Base-by-base conservation (phyloP, 2,329 filamentous ascomycete genomes). In the Cytospora chrysosperma region DNA sequence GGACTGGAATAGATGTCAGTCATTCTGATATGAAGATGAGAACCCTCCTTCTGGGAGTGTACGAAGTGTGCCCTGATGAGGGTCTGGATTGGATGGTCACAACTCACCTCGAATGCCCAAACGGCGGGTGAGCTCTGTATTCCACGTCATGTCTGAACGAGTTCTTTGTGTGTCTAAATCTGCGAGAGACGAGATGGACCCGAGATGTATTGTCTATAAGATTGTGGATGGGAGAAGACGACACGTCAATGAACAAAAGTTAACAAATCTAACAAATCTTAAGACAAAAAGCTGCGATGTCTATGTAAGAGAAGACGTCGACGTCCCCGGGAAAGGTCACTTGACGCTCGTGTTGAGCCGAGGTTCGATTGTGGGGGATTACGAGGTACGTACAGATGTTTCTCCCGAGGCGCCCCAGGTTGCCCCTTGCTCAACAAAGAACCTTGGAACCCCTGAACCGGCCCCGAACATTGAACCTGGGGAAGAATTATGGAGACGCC, bases 1-100 rank as follows among this genome's bases (percentile, higher is more conserved):
- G 91, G 68, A 94, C 89, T 91, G 70, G 54, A 59, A 59, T 30
- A 58, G 28, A 43, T 58, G 68, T 75, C 64, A 75, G 72, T 67
- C 53, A 43, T 15, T 6, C 24, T 2, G 24, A 32, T 34, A 19
- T 24, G 10, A 17, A 9, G 24, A n/a, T n/a, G 9, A 30, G 28
- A 30, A n/a, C n/a, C n/a, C 28, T 30, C 28, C 4, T 30, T 30
- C n/a, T 30, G 28, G 17, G 50, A 37, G 5, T 26, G n/a, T 26
- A 12, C 34, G n/a, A 19, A 9, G 27, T 21, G 19, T 21, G 32
- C 21, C 15, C 53, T n/a, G 12, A 27, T 27, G 40, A 9, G 4
- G 28, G 4, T 30, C 4, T 19, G 51, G 3, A 17, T 24, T 24
- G 24, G 19, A 21, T 27, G 26, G 50, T 9, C 21, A 55, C 28